Conservation (phyloP, 306 rosid species). For the Gastrolobium bilobum region DNA sequence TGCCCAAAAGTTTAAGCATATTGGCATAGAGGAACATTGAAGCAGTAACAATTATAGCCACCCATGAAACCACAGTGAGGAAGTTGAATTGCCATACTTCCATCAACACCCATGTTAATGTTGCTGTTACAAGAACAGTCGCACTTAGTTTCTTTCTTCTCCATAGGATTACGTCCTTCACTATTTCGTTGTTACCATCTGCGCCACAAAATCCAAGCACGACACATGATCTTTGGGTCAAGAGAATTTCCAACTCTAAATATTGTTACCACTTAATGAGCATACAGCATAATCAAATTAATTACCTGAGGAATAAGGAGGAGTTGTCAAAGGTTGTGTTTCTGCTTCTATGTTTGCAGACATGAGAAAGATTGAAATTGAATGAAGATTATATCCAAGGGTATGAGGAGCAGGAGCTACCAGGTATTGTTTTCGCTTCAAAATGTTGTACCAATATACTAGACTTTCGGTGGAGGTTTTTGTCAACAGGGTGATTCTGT, state of each 20-base stretch:
- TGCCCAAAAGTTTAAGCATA: conserved; percentile 62
- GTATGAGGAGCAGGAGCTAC: background rate
- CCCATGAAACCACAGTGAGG: conserved; percentile 66
- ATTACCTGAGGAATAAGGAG: conserved; percentile 55
- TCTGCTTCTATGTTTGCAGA: conserved; percentile 45
- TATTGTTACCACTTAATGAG: background rate
- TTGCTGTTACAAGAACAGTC: conserved; percentile 51
- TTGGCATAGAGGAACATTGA: conserved; percentile 67
- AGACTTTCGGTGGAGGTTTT: conserved; percentile 35
- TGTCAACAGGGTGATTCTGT: background rate
- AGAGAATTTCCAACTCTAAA: background rate
- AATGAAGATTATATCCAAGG: background rate
- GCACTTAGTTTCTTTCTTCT: conserved; percentile 58
- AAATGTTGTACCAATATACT: background rate
- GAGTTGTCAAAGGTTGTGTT: conserved; percentile 41
- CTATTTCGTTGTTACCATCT: conserved; percentile 50
- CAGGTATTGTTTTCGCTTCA: background rate
- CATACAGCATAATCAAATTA: background rate
- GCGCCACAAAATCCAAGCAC: conserved; percentile 20
- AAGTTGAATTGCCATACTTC: conserved; percentile 65
- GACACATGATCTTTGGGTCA: background rate
- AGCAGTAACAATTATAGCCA: conserved; percentile 53
- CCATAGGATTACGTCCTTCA: conserved; percentile 65
- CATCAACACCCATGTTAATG: conserved; percentile 68
- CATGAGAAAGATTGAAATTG: conserved; percentile 46